A percentile compares a stretch with the other conserved stretches of the same genome.
These are phyloP conservation scores for Pseudocercospora pini-densiflorae DNA, from an alignment of 2,329 filamentous ascomycete genomes.

Conservation along the genomic window DNA sequence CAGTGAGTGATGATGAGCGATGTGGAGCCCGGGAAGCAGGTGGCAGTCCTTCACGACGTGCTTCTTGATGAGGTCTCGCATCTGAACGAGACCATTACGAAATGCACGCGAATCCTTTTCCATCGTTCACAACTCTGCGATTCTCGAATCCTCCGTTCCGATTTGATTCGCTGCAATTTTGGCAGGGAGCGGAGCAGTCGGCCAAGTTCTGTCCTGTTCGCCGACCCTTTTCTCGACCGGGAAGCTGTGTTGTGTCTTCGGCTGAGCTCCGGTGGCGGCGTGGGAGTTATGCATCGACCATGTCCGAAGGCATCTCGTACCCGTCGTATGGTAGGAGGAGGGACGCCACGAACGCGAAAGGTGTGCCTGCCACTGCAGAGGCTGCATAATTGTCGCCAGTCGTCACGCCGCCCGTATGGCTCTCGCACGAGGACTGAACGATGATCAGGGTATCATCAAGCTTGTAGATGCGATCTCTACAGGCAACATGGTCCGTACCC, in stretches of 20 bases:
- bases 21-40: too few relatives aligned
- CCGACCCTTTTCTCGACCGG: not conserved
- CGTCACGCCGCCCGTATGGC: not conserved
- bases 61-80: not conserved
- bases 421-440: not conserved
- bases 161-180: not conserved
- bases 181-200: not conserved
- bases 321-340: not conserved
- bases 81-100: not conserved
- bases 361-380: not conserved
- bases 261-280: not conserved
- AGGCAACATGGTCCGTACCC: not conserved
- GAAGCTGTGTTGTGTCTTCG: not conserved
- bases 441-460: not conserved
- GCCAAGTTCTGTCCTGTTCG: not conserved
- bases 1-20: not conserved
- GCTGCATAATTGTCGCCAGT: not conserved
- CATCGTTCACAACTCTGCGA: not conserved
- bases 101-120: not conserved
- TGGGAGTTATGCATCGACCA: conserved; percentile 1
- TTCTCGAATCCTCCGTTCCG: not conserved
- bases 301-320: not conserved
- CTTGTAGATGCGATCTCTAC: not conserved
- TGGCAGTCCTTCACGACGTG: too few relatives aligned
- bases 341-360: not conserved